A percentile compares a stretch with the other conserved stretches of the same genome.
Evolutionary conservation across 306 rosid genomes (phyloP).

Genomic region (Citrullus mucosospermus): DNA sequence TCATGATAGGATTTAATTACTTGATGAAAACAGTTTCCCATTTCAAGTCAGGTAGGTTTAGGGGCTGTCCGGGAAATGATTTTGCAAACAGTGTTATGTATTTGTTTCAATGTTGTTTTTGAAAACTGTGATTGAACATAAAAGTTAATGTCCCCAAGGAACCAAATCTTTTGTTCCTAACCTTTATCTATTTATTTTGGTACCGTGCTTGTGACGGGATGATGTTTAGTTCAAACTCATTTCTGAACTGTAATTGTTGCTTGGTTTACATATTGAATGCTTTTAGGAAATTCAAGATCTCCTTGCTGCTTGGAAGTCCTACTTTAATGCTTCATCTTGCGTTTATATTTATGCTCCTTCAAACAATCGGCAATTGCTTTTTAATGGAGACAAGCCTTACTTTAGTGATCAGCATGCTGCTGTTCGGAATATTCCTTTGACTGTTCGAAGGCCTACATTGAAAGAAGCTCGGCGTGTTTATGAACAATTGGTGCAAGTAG

Average conservation of each 20-base stretch:
- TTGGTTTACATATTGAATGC: conserved; percentile 11
- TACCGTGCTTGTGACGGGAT: neutral
- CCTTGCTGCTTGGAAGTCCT: conserved; percentile 69
- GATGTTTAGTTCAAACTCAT: neutral
- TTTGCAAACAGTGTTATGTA: neutral
- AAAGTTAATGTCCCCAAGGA: neutral
- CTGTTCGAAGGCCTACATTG: conserved; percentile 71
- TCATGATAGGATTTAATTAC: too few relatives aligned
- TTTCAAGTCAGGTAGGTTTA: neutral
- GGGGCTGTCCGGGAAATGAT: neutral
- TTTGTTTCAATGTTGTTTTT: neutral
- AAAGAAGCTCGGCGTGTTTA: conserved; percentile 73
- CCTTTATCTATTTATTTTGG: neutral
- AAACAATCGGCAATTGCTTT: conserved; percentile 69
- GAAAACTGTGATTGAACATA: neutral
- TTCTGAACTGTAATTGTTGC: conserved; percentile 6
- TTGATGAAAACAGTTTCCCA: neutral
- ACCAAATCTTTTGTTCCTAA: neutral
- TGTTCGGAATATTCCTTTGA: conserved; percentile 52
- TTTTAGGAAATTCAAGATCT: conserved; percentile 89
- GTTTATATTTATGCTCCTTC: conserved; percentile 71
- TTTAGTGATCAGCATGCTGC: conserved; percentile 38
- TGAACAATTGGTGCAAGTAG: conserved; percentile 57
- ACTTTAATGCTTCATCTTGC: conserved; percentile 64
- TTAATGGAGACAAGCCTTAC: conserved; percentile 53